phyloP scores from a whole-genome alignment of 78 protist genomes.

The Planoprotostelium fungivorum region DNA sequence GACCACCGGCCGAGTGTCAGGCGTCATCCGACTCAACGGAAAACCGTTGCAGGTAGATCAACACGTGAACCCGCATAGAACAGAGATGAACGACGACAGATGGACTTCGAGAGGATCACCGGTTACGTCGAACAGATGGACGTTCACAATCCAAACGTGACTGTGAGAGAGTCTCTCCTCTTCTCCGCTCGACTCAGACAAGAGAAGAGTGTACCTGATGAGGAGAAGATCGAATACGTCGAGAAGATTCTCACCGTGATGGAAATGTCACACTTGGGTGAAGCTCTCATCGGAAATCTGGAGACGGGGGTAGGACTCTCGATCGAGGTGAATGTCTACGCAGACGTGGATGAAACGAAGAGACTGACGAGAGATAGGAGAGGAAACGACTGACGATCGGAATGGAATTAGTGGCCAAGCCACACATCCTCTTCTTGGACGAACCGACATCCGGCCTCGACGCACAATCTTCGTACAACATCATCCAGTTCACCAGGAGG shows the following conservation, averaged over 20 bases:
- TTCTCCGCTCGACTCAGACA: conserved; percentile 39
- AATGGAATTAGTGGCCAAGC: conserved; percentile 49
- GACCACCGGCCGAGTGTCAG: conserved; percentile 56
- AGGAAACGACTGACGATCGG: conserved; percentile 62
- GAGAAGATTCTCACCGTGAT: conserved; percentile 44
- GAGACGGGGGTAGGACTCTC: conserved; percentile 53
- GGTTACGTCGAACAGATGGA: conserved; percentile 65
- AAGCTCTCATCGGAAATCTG: conserved; percentile 46
- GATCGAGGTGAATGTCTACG: no score
- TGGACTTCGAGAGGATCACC: conserved; percentile 47
- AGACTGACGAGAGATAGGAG: no score
- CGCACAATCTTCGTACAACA: conserved; percentile 10
- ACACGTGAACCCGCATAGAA: no score
- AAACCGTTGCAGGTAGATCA: conserved; percentile 24
- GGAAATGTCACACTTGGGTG: conserved; percentile 60
- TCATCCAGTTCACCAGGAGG: conserved; percentile 17
- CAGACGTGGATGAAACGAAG: no score
- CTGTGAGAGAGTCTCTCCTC: conserved; percentile 42
- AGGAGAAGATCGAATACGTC: conserved; percentile 24
- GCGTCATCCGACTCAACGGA: conserved; percentile 63
- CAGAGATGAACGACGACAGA: no score
- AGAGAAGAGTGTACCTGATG: conserved; percentile 18
- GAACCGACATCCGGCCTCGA: no score
- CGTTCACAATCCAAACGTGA: conserved; percentile 36
- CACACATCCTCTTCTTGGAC: conserved; percentile 36